A percentile compares a stretch with the other conserved stretches of the same genome.
phyloP scores from a whole-genome alignment of 2,329 filamentous ascomycete species.

The Pseudogymnoascus sp. region DNA sequence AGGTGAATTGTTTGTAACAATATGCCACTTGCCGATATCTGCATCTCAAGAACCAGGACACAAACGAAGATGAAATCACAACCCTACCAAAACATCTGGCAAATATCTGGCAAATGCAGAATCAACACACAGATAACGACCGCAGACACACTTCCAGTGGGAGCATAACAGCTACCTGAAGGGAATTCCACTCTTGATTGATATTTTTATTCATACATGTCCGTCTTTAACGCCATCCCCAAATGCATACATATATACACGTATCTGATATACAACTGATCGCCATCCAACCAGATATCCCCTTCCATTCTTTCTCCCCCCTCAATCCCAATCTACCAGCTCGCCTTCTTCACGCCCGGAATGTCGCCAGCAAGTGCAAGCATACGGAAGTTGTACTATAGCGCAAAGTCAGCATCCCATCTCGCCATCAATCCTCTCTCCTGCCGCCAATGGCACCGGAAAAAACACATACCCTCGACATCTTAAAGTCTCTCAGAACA shows the following conservation, averaged over 20 bases:
- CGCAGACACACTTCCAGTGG: neutral
- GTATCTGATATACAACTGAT: slow-evolving; percentile 11
- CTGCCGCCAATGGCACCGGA: neutral
- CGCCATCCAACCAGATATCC: neutral
- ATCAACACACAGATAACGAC: neutral
- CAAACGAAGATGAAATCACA: neutral
- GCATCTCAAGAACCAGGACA: neutral
- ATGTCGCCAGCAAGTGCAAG: slow-evolving; percentile 78
- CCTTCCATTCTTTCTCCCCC: neutral
- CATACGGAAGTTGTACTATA: slow-evolving; percentile 83
- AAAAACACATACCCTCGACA: slow-evolving; percentile 66
- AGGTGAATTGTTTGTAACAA: slow-evolving; percentile 2
- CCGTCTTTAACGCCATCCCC: slow-evolving; percentile 10
- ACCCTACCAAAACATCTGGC: neutral
- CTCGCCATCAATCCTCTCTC: neutral
- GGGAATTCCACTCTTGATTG: neutral
- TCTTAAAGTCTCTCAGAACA: slow-evolving; percentile 87
- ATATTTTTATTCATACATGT: slow-evolving; percentile 7
- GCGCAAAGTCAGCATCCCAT: slow-evolving; percentile 20
- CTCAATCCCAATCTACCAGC: slow-evolving; percentile 66
- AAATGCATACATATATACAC: slow-evolving; percentile 11
- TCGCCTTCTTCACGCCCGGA: slow-evolving; percentile 90
- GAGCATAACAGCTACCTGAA: neutral
- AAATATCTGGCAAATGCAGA: neutral
- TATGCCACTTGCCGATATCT: neutral